Evolutionary conservation across 2,329 filamentous ascomycete species (phyloP), one percentile per base, ranked within the genome.

Genomic region (Torrubiella hemipterigena): DNA sequence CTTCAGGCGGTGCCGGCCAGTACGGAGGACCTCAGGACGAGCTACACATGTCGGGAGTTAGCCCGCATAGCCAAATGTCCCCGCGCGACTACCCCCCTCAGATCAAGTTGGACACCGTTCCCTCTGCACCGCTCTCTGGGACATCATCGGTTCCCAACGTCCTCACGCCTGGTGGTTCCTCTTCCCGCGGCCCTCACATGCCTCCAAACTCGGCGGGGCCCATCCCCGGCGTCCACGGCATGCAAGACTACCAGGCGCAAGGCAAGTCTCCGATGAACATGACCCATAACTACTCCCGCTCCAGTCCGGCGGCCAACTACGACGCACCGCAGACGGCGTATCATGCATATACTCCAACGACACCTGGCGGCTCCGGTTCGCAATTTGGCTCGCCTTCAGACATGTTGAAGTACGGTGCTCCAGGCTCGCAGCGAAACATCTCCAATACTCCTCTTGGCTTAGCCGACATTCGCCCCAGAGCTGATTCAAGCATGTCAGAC

Each of bases 391-490:
- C 72, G 29, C 65, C 69, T 5, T 60, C 58, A 35, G 66, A 69
- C 36, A 42, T 45, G 23, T 44, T 58, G 35, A 75, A 73, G 44
- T 77, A 76, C 51, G 60, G 55, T 41, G 59, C 65, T 25, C 62
- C 71, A 7, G 68, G 63, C 29, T 74, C 57, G 52, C 78, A 60
- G 67, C 72, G 72, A 40, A 69, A 65, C 37, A 58, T 77, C 32
- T 82, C 84, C 42, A 89, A 91, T 51, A 93, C 87, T 7, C 89
- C 89, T 3, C 69, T 96, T 19, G 91, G 86, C 12, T 71, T 96
- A 26, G 83, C 86, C 38, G 89, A 96, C 54, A 95, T 96, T 51
- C 72, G 89, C 36, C 85, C 86, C 9, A 75, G 85, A 35, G 81
- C 82, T 41, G 84, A 94, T 50, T 87, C 82, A 30, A 77, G 73